Base-by-base conservation (phyloP, 2,329 filamentous ascomycete genomes). In the Phaeosphaeria sp. region DNA sequence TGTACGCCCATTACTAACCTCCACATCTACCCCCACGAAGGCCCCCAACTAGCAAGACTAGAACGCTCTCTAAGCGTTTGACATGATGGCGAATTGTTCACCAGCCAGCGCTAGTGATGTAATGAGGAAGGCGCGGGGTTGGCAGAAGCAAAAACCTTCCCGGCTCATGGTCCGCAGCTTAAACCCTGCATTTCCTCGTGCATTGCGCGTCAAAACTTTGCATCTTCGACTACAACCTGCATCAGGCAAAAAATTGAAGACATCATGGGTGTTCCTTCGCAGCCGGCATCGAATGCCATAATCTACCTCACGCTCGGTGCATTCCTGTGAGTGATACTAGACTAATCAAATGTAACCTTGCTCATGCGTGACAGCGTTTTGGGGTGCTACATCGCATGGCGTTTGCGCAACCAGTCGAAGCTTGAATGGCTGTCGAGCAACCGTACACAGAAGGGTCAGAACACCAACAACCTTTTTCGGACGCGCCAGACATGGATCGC, bases 251-350 rank as follows among this genome's bases (percentile, higher is more conserved):
- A 53, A 50, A 50, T 27, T 53, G 39, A 8, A 33, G n/a, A 15
- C 47, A 62, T 43, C 48, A 95, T 94, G 91, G 90, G 90, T 20
- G 84, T 89, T 66, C 91, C 90, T 57, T 93, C 91, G 1, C 87
- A 82, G 55, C 80, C 85, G 83, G 91, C 91, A 73, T 93, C 91
- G 30, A 93, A 94, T 81, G 91, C 91, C 82, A 83, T 94, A 74
- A 89, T 95, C 74, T 94, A 93, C 74, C 80, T 92, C 52, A 92
- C 90, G 49, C 93, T 93, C 80, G 89, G 85, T 63, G 81, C 83
- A 49, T 95, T 95, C 75, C 80, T 95, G 91, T 94, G 81, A 56
- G 86, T 43, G 50, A 30, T 53, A 18, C 27, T 22, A 57, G 42
- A 13, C 30, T 36, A 36, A 36, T 50, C 20, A 54, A 47, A 63